Evolutionary conservation across 257 asterid species (phyloP).

Genomic region (Misopates orontium): DNA sequence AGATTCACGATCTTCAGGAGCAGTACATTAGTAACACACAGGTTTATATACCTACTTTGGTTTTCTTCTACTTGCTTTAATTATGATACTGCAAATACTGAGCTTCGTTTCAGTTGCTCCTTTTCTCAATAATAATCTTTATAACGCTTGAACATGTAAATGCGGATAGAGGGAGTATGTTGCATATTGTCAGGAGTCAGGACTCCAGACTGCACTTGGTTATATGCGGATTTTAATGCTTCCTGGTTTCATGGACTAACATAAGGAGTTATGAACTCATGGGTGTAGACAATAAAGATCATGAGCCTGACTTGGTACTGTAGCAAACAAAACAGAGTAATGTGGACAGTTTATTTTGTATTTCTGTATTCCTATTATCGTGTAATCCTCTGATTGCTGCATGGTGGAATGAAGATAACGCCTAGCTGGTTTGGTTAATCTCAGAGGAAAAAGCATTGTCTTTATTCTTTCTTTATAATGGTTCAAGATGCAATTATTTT

Average conservation of each 20-base stretch:
- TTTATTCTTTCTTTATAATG: background rate
- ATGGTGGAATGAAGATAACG: slow-evolving; percentile 7
- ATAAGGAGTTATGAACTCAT: too few relatives aligned
- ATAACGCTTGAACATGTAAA: too few relatives aligned
- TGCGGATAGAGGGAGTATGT: too few relatives aligned
- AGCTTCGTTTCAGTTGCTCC: background rate
- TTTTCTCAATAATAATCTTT: slow-evolving; percentile 6
- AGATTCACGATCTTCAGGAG: slow-evolving; percentile 64
- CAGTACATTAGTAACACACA: slow-evolving; percentile 69
- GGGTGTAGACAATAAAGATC: too few relatives aligned
- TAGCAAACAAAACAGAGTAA: background rate
- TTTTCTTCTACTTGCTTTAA: slow-evolving; percentile 22
- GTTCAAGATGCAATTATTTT: slow-evolving; percentile 2
- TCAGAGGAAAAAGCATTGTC: background rate
- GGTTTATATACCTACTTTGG: slow-evolving; percentile 41
- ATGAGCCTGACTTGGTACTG: too few relatives aligned
- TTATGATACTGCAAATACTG: slow-evolving; percentile 22
- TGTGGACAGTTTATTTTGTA: background rate
- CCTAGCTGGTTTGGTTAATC: slow-evolving; percentile 5
- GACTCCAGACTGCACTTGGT: too few relatives aligned
- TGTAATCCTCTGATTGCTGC: slow-evolving; percentile 11
- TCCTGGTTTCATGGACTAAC: too few relatives aligned
- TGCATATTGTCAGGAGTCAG: too few relatives aligned
- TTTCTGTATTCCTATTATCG: slow-evolving; percentile 2
- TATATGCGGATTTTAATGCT: too few relatives aligned